These are phyloP conservation scores for Nannizziopsis arthrosporioides DNA, from an alignment of 2,329 filamentous ascomycete species.

Conservation along the genomic window DNA sequence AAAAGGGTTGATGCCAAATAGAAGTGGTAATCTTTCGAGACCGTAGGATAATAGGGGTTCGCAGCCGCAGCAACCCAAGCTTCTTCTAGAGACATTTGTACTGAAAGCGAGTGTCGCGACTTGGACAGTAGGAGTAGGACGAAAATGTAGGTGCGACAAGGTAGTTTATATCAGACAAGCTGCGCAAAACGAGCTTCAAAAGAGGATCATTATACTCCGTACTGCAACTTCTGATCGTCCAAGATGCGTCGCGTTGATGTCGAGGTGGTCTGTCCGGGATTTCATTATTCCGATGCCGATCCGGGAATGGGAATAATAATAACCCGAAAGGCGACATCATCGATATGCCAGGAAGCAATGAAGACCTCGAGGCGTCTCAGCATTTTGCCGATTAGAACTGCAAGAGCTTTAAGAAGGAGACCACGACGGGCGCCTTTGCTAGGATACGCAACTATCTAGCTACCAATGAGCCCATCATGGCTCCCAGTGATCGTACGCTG, in stretches of 20 bases:
- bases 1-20: constrained; percentile 66
- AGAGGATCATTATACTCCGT: neutral
- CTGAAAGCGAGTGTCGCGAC: neutral
- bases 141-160: neutral
- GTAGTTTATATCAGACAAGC: neutral
- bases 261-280: constrained; percentile 4
- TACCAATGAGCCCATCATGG: constrained; percentile 17
- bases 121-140: neutral
- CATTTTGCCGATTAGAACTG: too few species aligned
- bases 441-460: neutral
- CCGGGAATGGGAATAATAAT: neutral
- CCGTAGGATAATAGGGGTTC: constrained; percentile 67
- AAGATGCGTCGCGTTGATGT: too few species aligned
- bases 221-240: too few species aligned
- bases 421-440: neutral
- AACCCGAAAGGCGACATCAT: constrained; percentile 1
- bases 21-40: constrained; percentile 79
- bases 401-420: neutral
- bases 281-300: neutral
- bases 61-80: constrained; percentile 87
- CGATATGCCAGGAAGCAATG: neutral
- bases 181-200: neutral
- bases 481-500: constrained; percentile 27
- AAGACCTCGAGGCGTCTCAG: too few species aligned
- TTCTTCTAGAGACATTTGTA: constrained; percentile 58